These are phyloP conservation scores for Phoenix dactylifera DNA, from an alignment of 176 grass and related monocot species.

Conservation along the genomic window DNA sequence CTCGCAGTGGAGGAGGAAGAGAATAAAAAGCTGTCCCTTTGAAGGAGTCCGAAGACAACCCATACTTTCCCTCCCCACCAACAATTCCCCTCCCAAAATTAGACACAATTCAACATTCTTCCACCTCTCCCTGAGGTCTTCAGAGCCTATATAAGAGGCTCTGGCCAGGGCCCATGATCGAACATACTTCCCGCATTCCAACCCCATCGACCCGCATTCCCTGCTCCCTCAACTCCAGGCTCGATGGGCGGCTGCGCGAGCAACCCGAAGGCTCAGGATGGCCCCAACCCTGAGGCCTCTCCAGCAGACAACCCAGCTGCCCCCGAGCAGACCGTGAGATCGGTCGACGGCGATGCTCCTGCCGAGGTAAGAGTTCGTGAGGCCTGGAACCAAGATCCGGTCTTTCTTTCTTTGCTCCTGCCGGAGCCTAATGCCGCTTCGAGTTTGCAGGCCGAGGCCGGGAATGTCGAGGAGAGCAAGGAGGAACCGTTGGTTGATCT, in stretches of 20 bases:
- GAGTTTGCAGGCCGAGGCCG: constrained; percentile 9
- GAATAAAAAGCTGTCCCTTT: background rate
- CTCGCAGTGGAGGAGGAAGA: no score
- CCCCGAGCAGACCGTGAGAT: background rate
- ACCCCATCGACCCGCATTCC: no score
- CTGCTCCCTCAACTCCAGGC: background rate
- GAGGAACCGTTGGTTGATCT: constrained; percentile 24
- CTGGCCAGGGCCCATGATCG: background rate
- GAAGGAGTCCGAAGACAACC: background rate
- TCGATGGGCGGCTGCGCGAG: background rate
- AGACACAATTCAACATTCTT: background rate
- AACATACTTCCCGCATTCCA: background rate
- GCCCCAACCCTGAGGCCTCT: background rate
- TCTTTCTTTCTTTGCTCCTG: no score
- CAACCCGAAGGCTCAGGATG: background rate
- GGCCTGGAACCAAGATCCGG: no score
- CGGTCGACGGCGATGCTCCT: background rate
- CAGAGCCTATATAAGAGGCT: background rate
- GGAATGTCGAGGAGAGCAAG: constrained; percentile 8
- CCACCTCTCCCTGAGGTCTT: background rate
- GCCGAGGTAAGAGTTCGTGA: background rate
- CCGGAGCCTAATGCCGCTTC: no score
- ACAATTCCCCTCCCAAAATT: background rate
- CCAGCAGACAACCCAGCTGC: background rate
- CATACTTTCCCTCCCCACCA: background rate